Conservation (phyloP, 495 filamentous ascomycete genomes). For the Xanthoparmelia taractica region DNA sequence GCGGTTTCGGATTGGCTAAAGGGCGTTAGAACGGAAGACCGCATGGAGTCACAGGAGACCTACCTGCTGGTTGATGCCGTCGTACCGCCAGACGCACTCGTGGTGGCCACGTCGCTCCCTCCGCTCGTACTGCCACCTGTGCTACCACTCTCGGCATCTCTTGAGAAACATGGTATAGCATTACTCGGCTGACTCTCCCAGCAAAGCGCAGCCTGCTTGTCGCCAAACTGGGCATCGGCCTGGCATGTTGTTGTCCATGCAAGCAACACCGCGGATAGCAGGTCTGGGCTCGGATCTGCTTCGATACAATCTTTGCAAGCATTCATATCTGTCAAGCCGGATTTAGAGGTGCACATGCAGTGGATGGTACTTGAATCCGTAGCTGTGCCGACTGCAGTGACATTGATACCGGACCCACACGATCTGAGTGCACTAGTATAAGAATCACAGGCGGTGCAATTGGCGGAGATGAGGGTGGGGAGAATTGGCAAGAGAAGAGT, state of each 20-base stretch:
- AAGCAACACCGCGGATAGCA: not conserved
- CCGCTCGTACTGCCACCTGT: not conserved
- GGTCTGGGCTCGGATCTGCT: not conserved
- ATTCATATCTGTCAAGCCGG: slow-evolving; percentile 5
- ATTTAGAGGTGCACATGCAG: slow-evolving; percentile 13
- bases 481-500: not conserved
- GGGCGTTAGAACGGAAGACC: not conserved
- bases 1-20: not conserved
- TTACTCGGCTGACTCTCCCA: slow-evolving; percentile 28
- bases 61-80: slow-evolving; percentile 6
- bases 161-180: not conserved
- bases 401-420: slow-evolving; percentile 19
- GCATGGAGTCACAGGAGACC: not conserved
- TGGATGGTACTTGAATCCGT: slow-evolving; percentile 6
- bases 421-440: slow-evolving; percentile 27
- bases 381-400: not conserved
- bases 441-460: slow-evolving; percentile 10
- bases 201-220: slow-evolving; percentile 28
- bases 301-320: not conserved
- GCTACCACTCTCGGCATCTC: not conserved
- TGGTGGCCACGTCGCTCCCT: not conserved
- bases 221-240: slow-evolving; percentile 3
- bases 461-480: slow-evolving; percentile 6
- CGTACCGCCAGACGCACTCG: not conserved
- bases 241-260: slow-evolving; percentile 3